Evolutionary conservation across 371 early-diverging fungal genomes (phyloP).

Genomic region (Quaeritorhiza haematococci): DNA sequence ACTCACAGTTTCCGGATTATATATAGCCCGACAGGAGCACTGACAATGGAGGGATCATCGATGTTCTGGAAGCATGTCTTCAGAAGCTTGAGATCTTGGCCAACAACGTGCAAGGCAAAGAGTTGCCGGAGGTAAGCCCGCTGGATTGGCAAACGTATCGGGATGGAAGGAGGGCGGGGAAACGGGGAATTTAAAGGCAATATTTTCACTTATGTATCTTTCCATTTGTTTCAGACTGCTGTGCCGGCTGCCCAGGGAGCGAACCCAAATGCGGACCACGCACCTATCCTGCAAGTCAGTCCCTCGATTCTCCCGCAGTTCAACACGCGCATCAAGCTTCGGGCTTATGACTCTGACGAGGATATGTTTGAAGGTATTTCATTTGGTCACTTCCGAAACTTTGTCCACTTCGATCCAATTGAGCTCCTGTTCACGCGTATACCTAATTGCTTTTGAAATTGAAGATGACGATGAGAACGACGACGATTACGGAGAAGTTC

Average conservation of each 20-base stretch:
- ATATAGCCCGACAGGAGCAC: background rate
- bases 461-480: constrained; percentile 48
- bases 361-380: constrained; percentile 25
- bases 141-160: too few species aligned
- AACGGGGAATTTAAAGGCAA: background rate
- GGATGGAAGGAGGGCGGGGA: too few species aligned
- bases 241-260: background rate
- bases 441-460: background rate
- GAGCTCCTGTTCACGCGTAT: background rate
- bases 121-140: constrained; percentile 40
- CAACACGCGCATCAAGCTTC: constrained; percentile 51
- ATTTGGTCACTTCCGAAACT: background rate
- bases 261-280: too few species aligned
- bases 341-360: constrained; percentile 47
- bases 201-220: constrained; percentile 5
- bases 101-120: constrained; percentile 36
- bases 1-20: background rate
- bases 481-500: constrained; percentile 46
- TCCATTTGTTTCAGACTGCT: constrained; percentile 4
- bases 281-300: constrained; percentile 41
- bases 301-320: constrained; percentile 35
- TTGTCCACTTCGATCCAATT: background rate
- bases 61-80: constrained; percentile 34
- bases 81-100: constrained; percentile 38
- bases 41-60: too few species aligned